A percentile compares a stretch with the other conserved stretches of the same genome.
These are phyloP conservation scores for Sordariomycetes sp. DNA, from an alignment of 2,329 filamentous ascomycete species.

Conservation along the genomic window DNA sequence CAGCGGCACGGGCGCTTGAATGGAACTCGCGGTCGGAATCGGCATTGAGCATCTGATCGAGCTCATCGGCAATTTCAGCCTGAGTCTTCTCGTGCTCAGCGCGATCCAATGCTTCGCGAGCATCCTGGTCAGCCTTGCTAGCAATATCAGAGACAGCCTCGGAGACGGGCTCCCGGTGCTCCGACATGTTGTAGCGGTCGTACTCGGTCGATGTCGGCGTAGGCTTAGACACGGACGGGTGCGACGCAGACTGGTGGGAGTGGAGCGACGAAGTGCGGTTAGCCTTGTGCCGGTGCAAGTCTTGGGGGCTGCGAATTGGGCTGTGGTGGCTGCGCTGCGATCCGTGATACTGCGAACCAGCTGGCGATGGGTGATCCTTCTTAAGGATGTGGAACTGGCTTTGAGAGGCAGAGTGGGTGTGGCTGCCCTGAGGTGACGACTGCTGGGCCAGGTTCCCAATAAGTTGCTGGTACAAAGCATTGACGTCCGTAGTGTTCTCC, in stretches of 20 bases:
- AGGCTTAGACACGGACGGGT: constrained; percentile 9
- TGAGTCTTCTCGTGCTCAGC: constrained; percentile 40
- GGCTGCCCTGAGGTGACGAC: constrained; percentile 31
- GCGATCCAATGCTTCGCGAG: constrained; percentile 55
- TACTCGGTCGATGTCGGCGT: constrained; percentile 21
- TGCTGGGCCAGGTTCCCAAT: constrained; percentile 23
- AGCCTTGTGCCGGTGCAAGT: constrained; percentile 27
- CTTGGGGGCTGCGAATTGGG: constrained; percentile 31
- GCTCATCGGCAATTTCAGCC: constrained; percentile 36
- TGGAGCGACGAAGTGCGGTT: constrained; percentile 24
- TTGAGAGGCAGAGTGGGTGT: constrained; percentile 5
- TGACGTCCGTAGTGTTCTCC: constrained; percentile 24
- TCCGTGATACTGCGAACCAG: constrained; percentile 26
- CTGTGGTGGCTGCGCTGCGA: constrained; percentile 33
- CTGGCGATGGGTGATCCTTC: constrained; percentile 33
- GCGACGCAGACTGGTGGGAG: constrained; percentile 15
- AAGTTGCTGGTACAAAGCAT: constrained; percentile 26
- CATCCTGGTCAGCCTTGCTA: constrained; percentile 37
- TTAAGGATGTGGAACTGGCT: constrained; percentile 37
- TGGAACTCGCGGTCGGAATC: constrained; percentile 46
- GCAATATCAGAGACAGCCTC: constrained; percentile 62
- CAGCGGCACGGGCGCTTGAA: constrained; percentile 34
- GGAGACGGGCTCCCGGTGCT: constrained; percentile 62
- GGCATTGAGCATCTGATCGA: constrained; percentile 38
- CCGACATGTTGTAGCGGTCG: constrained; percentile 19